Base-by-base conservation (phyloP, 2,329 filamentous ascomycete genomes). In the Harringtonia lauricola region DNA sequence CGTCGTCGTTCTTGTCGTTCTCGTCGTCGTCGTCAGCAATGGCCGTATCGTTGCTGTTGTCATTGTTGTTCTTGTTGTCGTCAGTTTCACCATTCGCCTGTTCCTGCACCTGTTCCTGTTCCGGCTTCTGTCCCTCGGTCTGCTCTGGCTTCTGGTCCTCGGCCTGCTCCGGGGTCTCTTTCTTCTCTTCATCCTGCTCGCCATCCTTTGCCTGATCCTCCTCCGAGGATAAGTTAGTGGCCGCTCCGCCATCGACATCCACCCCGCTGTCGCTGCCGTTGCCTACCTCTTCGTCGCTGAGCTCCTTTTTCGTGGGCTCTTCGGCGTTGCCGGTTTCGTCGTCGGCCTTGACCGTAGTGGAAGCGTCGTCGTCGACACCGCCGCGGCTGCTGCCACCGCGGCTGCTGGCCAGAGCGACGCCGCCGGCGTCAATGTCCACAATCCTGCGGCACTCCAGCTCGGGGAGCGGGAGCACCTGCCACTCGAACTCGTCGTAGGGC, bases 401-500 rank as follows among this genome's bases (percentile, higher is more conserved):
- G n/a, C n/a, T n/a, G n/a, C n/a, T n/a, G n/a, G n/a, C n/a, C n/a
- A n/a, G n/a, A n/a, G n/a, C n/a, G n/a, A n/a, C n/a, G n/a, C n/a
- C n/a, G n/a, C n/a, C n/a, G n/a, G n/a, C n/a, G n/a, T 42, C 5
- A 17, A 40, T 15, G 3, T 42, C 28, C 12, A 38, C 40, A 24
- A 34, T 30, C 5, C 21, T 30, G 42, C 21, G 40, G 33, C 42
- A 36, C 29, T 47, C 41, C 14, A 60, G 55, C 44, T 58, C 57
- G 17, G 56, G 54, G 41, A 61, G 52, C 43, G 59, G 58, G 34
- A 61, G 47, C 4, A 57, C 54, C 50, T 61, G 58, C 59, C 58
- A 61, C 48, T 60, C 59, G 28, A 55, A 61, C 44, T 60, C 56
- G 41, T 61, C 58, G 38, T 56, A 60, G 0, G 58, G 58, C 8